Evolutionary conservation across 2,329 filamentous ascomycete genomes (phyloP), one percentile per base, ranked within the genome.

Genomic region (Monosporascus sp.): DNA sequence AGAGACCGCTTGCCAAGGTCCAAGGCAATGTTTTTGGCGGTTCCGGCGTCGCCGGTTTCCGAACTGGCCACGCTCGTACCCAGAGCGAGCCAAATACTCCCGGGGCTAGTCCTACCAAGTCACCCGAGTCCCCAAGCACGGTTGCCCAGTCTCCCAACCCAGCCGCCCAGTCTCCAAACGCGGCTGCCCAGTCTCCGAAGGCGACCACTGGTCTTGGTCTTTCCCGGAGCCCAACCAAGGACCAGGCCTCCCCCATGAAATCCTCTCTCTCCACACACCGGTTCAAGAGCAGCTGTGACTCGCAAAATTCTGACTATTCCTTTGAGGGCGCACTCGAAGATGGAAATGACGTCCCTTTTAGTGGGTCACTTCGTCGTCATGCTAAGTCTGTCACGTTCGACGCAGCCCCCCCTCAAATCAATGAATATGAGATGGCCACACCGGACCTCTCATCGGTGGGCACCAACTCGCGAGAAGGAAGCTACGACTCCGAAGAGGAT

Each of bases 301-400:
- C 83, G 8, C 84, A 90, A 57, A 84, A 74, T 50, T 82, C 82
- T 26, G 81, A 84, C 22, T 89, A 86, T 82, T 85, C 86, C 19
- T 83, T 84, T 5, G 85, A 89, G 43, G 80, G 82, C 19, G 78
- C 80, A 3, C 75, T 79, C 41, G 76, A 81, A 38, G 82, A 86
- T 43, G 17, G 20, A 16, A 76, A 76, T 44, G 73, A 85, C 50
- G 74, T 87, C 17, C 82, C 84, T 37, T 82, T 82, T 7, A 86
- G 88, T 51, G 84, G 83, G 59, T 81, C 79, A 14, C 78, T 91
- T 43, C 88, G 91, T 67, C 88, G 91, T 51, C 90, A 96, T 72
- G 86, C 91, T 48, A 99, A 99, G 78, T 97, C 92, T 65, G 94
- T 99, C 54, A 99, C 93, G 1, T 99, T 99, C 68, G 91, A 97